Base-by-base conservation (phyloP, 768 basidiomycete species). In the Russula sp. region DNA sequence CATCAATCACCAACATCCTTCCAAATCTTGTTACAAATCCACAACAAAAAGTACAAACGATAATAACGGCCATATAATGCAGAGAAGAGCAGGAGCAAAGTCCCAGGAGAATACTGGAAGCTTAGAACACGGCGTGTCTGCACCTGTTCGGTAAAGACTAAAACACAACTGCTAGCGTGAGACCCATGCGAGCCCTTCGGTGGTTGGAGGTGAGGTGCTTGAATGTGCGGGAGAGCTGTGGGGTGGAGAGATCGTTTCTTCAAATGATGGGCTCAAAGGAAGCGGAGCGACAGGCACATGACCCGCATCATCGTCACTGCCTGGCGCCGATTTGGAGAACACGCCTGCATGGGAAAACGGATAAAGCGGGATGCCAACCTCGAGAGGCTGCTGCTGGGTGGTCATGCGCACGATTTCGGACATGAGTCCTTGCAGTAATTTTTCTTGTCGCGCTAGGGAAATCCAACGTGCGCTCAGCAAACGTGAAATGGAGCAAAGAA, bases 381-480 rank as follows among this genome's bases (percentile, higher is more conserved):
- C 84, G 38, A 92, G 78, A 18, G 90, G 90, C 66, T 84, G 83
- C 69, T 87, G 85, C 72, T 92, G 89, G 13, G 80, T 84, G 18
- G 91, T 93, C 78, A 90, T 83, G 59, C 85, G 80, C 38, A 93
- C 84, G 62, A 93, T 92, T 69, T 92, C 91, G 49, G 82, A 77
- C 90, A 93, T 92, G 41, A 92, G 77, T 4, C 86, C 88, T 68
- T 91, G 90, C 16, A 93, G 76, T 22, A 93, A 75, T 65, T 82
- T 82, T 71, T 93, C 90, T 74, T 93, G 91, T 29, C 90, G 90
- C 36, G 83, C 90, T 93, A 69, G 29, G 18, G 46, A 41, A 36
- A 45, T 48, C 3, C 9, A 50, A 51, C 42, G 46, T 43, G 54
- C 29, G 39, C 1, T 57, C 14, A 63, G 41, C 7, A 60, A 25